Evolutionary conservation across 2,329 filamentous ascomycete species (phyloP).

Genomic region (Nigrospora sphaerica): DNA sequence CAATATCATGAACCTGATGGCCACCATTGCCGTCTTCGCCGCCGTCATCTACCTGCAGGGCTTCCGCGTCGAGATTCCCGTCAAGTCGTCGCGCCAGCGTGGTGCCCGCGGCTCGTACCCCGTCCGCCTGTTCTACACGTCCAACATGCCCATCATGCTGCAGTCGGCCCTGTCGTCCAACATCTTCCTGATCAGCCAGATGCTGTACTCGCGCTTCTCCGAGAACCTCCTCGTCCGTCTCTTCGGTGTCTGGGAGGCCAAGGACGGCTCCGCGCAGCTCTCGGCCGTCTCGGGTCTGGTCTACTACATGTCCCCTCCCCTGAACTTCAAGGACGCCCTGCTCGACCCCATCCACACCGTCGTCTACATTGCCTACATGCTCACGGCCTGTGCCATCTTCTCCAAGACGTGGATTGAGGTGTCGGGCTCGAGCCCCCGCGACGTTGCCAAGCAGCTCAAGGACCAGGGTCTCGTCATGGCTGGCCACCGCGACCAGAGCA

Average conservation of each 20-base stretch:
- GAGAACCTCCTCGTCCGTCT: conserved; percentile 98
- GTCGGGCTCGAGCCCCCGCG: conserved; percentile 91
- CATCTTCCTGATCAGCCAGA: conserved; percentile 98
- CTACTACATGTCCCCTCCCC: conserved; percentile 99
- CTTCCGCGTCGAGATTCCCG: conserved; percentile 99
- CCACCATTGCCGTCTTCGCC: conserved; percentile 88
- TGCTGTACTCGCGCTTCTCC: conserved; percentile 98
- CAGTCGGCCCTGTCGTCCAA: conserved; percentile 98
- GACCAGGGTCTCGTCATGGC: conserved; percentile 99
- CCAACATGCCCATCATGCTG: conserved; percentile 99
- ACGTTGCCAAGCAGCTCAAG: conserved; percentile 99
- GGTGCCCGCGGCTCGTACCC: conserved; percentile 97
- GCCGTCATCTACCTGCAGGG: conserved; percentile 99
- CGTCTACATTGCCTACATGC: conserved; percentile 96
- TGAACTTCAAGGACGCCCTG: conserved; percentile 95
- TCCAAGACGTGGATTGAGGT: conserved; percentile 99
- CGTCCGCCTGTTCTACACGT: conserved; percentile 98
- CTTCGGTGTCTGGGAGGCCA: conserved; percentile 96
- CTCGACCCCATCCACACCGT: conserved; percentile 95
- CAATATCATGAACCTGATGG: conserved; percentile 98
- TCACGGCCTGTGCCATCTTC: conserved; percentile 94
- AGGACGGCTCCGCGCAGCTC: conserved; percentile 92
- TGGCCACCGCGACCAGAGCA: conserved; percentile 98
- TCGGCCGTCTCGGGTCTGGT: conserved; percentile 88
- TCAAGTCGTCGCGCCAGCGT: conserved; percentile 98